These are phyloP conservation scores for Trichophyton verrucosum DNA, from an alignment of 2,329 filamentous ascomycete species.

Conservation along the genomic window DNA sequence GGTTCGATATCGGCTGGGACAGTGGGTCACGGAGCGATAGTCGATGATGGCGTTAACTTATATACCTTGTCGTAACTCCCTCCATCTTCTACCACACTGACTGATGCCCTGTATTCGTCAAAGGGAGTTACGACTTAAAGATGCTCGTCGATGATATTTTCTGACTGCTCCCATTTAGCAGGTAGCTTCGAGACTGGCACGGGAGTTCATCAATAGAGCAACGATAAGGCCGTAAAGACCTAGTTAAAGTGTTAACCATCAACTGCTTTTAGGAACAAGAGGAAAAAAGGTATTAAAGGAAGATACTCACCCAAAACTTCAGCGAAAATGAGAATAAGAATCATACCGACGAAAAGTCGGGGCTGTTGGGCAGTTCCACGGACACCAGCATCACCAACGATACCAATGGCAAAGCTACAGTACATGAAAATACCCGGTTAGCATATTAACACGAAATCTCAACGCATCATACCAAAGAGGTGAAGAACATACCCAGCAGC, in stretches of 20 bases:
- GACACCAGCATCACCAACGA: constrained; percentile 52
- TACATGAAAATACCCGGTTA: neutral
- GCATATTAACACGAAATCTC: neutral
- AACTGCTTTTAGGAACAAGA: neutral
- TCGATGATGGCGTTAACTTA: neutral
- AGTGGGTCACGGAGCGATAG: neutral
- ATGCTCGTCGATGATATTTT: neutral
- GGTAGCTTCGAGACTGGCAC: constrained; percentile 52
- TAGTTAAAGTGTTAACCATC: constrained; percentile 23
- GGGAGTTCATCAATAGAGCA: constrained; percentile 98
- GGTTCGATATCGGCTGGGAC: neutral
- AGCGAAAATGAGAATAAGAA: constrained; percentile 98
- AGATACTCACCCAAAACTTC: constrained; percentile 77
- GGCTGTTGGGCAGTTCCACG: constrained; percentile 42
- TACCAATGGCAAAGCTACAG: constrained; percentile 64
- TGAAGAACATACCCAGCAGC: constrained; percentile 48
- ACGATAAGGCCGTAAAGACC: constrained; percentile 99
- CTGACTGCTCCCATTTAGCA: constrained; percentile 31
- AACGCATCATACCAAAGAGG: too few species aligned
- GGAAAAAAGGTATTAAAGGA: neutral
- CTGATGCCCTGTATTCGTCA: neutral
- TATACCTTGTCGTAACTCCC: neutral
- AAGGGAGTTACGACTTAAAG: neutral
- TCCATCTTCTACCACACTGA: neutral
- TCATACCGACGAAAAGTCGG: constrained; percentile 86